phyloP scores from a whole-genome alignment of 495 filamentous ascomycete genomes.

The Neurospora pannonica region DNA sequence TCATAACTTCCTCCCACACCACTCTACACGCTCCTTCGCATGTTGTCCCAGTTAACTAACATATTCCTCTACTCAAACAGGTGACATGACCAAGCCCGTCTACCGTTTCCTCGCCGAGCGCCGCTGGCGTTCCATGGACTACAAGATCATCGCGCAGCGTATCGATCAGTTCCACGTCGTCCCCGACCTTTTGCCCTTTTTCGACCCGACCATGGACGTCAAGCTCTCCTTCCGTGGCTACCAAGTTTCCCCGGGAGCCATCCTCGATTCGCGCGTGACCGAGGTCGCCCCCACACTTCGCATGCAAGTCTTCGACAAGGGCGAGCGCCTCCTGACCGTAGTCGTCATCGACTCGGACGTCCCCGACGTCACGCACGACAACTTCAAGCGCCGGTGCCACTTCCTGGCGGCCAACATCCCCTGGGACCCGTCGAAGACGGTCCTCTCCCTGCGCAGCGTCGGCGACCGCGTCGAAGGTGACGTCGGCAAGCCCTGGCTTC shows the following conservation, averaged over 20 bases:
- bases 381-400: slow-evolving; percentile 72
- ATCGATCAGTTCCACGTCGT: slow-evolving; percentile 81
- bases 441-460: slow-evolving; percentile 37
- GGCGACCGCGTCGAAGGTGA: slow-evolving; percentile 28
- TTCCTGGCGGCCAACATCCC: slow-evolving; percentile 64
- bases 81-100: slow-evolving; percentile 92
- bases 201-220: slow-evolving; percentile 72
- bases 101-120: slow-evolving; percentile 82
- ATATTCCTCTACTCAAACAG: slow-evolving; percentile 29
- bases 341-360: slow-evolving; percentile 88
- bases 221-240: slow-evolving; percentile 64
- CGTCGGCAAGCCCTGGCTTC: slow-evolving; percentile 70
- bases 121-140: slow-evolving; percentile 67
- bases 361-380: slow-evolving; percentile 65
- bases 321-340: slow-evolving; percentile 71
- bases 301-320: slow-evolving; percentile 75
- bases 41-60: not conserved
- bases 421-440: slow-evolving; percentile 38
- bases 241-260: slow-evolving; percentile 62
- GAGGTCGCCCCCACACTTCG: slow-evolving; percentile 62
- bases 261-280: slow-evolving; percentile 61
- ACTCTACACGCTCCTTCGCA: not conserved
- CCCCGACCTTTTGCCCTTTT: slow-evolving; percentile 82
- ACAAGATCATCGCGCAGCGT: slow-evolving; percentile 75
- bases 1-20: not conserved